A percentile compares a stretch with the other conserved stretches of the same genome.
phyloP scores from a whole-genome alignment of 208 protist species.

The Blechomonas ayalai region DNA sequence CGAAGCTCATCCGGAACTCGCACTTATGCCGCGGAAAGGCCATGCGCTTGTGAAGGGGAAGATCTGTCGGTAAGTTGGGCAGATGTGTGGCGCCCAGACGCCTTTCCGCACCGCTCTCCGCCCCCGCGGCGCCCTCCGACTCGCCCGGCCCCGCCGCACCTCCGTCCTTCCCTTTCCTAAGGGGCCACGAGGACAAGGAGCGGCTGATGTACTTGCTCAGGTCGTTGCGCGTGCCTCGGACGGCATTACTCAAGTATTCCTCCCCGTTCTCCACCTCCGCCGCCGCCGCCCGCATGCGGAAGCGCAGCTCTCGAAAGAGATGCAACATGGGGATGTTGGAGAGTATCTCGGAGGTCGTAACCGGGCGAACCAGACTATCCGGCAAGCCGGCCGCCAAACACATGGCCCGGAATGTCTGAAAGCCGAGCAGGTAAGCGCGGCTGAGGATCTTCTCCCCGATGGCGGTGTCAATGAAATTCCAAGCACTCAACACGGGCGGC shows the following conservation, averaged over 20 bases:
- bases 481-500: conserved; percentile 35
- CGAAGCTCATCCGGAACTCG: conserved; percentile 17
- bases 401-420: conserved; percentile 25
- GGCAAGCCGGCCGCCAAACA: conserved; percentile 37
- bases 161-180: neutral
- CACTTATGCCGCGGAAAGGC: conserved; percentile 12
- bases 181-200: neutral
- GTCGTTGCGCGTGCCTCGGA: conserved; percentile 36
- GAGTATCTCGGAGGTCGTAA: conserved; percentile 24
- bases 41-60: conserved; percentile 6
- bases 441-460: conserved; percentile 41
- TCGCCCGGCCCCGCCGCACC: no score
- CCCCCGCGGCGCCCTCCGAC: no score
- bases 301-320: conserved; percentile 37
- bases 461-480: conserved; percentile 27
- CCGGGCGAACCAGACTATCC: conserved; percentile 29
- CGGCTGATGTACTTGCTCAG: conserved; percentile 27
- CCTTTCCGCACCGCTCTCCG: no score
- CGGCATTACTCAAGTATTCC: conserved; percentile 20
- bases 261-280: conserved; percentile 35
- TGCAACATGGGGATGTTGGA: conserved; percentile 40
- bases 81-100: no score
- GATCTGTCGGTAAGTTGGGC: conserved; percentile 5
- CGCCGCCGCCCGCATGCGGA: conserved; percentile 32
- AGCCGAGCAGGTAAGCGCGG: conserved; percentile 24